phyloP scores from a whole-genome alignment of 2,329 filamentous ascomycete genomes.

The Xylaria polymorpha region DNA sequence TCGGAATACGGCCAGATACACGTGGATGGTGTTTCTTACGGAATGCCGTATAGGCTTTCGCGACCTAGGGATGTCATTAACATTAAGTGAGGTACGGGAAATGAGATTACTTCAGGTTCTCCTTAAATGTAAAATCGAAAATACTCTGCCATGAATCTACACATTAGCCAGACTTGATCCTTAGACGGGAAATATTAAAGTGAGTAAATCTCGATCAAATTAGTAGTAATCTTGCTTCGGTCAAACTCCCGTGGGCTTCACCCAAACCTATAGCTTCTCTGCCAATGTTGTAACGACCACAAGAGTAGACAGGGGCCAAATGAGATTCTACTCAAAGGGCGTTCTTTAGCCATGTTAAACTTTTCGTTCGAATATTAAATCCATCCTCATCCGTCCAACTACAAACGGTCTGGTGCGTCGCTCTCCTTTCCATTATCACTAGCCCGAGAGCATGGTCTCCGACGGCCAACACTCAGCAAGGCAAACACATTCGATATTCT shows the following conservation, averaged over 20 bases:
- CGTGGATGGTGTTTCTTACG: background rate
- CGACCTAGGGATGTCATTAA: background rate
- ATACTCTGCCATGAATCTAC: background rate
- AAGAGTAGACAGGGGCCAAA: background rate
- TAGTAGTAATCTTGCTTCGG: background rate
- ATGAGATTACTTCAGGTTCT: background rate
- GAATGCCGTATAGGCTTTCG: background rate
- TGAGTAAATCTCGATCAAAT: background rate
- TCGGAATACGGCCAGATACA: background rate
- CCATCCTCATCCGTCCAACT: background rate
- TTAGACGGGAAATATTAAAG: background rate
- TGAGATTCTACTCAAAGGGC: background rate
- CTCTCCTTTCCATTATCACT: background rate
- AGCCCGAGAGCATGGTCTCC: constrained; percentile 6
- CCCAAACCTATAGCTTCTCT: background rate
- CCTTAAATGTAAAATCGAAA: background rate
- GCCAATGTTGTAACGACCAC: background rate
- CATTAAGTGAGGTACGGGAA: background rate
- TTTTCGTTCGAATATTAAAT: background rate
- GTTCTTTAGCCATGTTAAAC: background rate
- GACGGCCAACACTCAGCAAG: constrained; percentile 36
- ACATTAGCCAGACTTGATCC: background rate
- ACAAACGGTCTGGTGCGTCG: background rate
- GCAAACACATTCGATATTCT: constrained; percentile 33
- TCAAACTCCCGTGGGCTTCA: background rate